These are phyloP conservation scores for Chaetomiaceae sp. DNA, from an alignment of 2,329 filamentous ascomycete species.

Conservation along the genomic window DNA sequence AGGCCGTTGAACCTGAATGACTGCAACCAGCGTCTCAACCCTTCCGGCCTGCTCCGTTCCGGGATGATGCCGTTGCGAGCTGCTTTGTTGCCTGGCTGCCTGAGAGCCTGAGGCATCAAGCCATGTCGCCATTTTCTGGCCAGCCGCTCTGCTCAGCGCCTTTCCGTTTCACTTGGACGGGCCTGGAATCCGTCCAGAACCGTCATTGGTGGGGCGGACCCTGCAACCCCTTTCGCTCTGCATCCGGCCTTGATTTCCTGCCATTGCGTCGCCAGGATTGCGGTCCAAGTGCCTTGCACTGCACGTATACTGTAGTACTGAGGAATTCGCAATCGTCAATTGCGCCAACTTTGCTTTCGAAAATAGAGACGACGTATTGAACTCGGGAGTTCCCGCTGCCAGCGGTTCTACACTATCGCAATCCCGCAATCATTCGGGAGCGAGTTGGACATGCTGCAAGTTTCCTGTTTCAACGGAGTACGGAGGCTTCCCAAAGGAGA, in stretches of 20 bases:
- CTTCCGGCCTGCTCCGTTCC: not conserved
- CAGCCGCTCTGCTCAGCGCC: constrained; percentile 26
- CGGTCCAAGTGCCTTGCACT: constrained; percentile 1
- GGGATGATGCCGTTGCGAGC: not conserved
- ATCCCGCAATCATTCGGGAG: not conserved
- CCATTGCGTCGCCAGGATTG: constrained; percentile 13
- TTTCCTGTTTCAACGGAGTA: not conserved
- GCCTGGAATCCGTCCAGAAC: constrained; percentile 1
- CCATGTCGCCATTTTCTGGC: constrained; percentile 1
- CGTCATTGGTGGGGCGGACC: constrained; percentile 27
- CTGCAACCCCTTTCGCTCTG: constrained; percentile 39
- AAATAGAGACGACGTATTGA: constrained; percentile 18
- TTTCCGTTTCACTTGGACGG: constrained; percentile 37
- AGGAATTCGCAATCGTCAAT: too few relatives aligned
- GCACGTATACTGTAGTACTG: too few relatives aligned
- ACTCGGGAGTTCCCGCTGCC: not conserved
- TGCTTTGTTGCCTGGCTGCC: not conserved
- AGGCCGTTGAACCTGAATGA: too few relatives aligned
- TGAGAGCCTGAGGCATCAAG: constrained; percentile 3
- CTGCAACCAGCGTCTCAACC: not conserved
- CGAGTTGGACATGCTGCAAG: not conserved
- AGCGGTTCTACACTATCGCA: not conserved
- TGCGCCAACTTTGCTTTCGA: too few relatives aligned
- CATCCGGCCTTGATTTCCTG: constrained; percentile 27
- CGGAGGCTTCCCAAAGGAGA: not conserved